These are phyloP conservation scores for Alternaria panax DNA, from an alignment of 2,329 filamentous ascomycete genomes.

Conservation along the genomic window DNA sequence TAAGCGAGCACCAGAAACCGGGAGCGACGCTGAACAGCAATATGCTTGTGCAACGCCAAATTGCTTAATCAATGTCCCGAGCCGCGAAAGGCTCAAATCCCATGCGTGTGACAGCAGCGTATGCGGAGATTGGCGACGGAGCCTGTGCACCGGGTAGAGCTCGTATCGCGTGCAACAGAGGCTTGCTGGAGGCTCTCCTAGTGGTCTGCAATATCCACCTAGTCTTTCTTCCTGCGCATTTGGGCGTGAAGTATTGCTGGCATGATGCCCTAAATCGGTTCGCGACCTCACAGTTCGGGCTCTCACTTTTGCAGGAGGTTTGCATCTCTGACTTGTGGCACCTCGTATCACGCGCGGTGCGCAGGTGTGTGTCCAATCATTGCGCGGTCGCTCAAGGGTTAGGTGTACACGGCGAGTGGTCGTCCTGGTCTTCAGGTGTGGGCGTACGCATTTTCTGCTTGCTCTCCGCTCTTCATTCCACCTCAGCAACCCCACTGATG, in stretches of 20 bases:
- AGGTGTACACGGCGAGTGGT: background rate
- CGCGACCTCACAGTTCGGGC: background rate
- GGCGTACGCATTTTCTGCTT: background rate
- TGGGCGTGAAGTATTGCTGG: background rate
- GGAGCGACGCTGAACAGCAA: constrained; percentile 10
- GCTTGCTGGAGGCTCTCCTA: background rate
- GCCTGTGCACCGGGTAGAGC: constrained; percentile 7
- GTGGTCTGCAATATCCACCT: background rate
- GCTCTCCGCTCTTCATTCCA: constrained; percentile 8
- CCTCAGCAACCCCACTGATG: constrained; percentile 56
- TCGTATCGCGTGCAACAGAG: background rate
- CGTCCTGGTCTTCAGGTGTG: background rate
- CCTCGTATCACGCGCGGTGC: background rate
- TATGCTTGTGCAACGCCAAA: constrained; percentile 19
- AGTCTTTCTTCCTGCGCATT: background rate
- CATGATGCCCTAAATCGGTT: background rate
- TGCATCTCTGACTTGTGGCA: background rate
- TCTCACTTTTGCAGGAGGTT: background rate
- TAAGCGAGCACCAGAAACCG: constrained; percentile 13
- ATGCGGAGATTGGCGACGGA: constrained; percentile 5
- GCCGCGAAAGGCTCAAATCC: background rate
- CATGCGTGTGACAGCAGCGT: background rate
- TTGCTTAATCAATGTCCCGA: constrained; percentile 12
- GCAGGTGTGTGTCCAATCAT: background rate
- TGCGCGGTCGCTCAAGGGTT: background rate